Evolutionary conservation across 73 alveolate genomes (phyloP).

Genomic region (Stentor roeselii): DNA sequence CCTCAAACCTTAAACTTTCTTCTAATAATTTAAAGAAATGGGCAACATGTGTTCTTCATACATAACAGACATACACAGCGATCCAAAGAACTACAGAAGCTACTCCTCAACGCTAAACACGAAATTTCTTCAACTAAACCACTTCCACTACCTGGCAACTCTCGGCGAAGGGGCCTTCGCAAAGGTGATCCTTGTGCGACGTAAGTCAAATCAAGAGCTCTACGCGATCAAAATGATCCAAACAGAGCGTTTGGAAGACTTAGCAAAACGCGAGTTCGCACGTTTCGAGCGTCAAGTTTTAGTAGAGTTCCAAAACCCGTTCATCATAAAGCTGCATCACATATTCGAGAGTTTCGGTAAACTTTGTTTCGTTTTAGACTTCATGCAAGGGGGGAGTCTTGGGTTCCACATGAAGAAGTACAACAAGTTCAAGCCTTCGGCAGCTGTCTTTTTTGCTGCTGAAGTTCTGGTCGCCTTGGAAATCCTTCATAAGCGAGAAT

Average conservation of each 20-base stretch:
- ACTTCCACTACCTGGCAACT: not conserved
- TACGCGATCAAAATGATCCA: conserved; percentile 1
- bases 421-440: conserved; percentile 11
- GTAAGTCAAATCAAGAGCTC: not conserved
- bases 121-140: not conserved
- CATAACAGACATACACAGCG: not conserved
- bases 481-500: conserved; percentile 54
- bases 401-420: conserved; percentile 25
- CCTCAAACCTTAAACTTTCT: too few species aligned
- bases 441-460: conserved; percentile 36
- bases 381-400: conserved; percentile 24
- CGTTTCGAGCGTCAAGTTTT: conserved; percentile 20
- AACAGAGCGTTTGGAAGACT: not conserved
- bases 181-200: not conserved
- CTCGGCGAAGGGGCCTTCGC: conserved; percentile 14
- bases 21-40: too few species aligned
- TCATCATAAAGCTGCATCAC: conserved; percentile 31
- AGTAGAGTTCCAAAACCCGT: conserved; percentile 22
- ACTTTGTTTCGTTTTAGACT: conserved; percentile 28
- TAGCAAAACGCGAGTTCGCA: not conserved
- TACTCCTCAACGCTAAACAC: not conserved
- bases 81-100: not conserved
- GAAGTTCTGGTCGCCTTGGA: conserved; percentile 48
- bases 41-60: conserved; percentile 13
- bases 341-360: conserved; percentile 12